Conservation (phyloP, 106 monocot genomes). For the Iris macrosiphon region DNA sequence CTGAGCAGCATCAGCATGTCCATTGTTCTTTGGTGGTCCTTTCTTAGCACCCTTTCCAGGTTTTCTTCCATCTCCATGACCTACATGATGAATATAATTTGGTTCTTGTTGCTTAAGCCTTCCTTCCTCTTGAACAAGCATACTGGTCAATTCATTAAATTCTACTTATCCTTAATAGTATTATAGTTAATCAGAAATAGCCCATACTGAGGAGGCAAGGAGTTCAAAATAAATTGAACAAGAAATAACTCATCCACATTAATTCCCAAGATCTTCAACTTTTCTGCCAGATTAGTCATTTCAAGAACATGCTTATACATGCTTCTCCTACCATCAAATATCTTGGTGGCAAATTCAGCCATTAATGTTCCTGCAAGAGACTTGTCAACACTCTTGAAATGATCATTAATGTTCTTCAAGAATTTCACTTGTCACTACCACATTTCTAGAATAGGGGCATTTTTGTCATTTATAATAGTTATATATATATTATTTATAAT, state of each 20-base stretch:
- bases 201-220: conserved; percentile 5
- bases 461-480: too few species aligned
- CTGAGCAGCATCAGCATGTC: neutral
- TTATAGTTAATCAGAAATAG: conserved; percentile 6
- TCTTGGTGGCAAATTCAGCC: conserved; percentile 11
- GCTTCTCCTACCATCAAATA: neutral
- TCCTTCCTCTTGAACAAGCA: neutral
- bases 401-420: too few species aligned
- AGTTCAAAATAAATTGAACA: conserved; percentile 13
- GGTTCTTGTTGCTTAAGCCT: neutral
- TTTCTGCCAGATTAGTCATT: conserved; percentile 6
- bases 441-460: too few species aligned
- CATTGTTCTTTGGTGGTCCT: neutral
- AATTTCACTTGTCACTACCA: too few species aligned
- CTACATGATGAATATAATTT: neutral
- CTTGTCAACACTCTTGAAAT: neutral
- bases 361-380: conserved; percentile 9
- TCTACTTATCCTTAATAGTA: neutral
- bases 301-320: conserved; percentile 14
- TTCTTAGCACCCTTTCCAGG: neutral
- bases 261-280: conserved; percentile 7
- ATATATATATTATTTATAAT: too few species aligned
- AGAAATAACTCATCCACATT: conserved; percentile 7
- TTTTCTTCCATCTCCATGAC: neutral
- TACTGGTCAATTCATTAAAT: conserved; percentile 4